Evolutionary conservation across 306 rosid genomes (phyloP), one percentile per base, ranked within the genome.

Genomic region (Aeschynomene evenia): DNA sequence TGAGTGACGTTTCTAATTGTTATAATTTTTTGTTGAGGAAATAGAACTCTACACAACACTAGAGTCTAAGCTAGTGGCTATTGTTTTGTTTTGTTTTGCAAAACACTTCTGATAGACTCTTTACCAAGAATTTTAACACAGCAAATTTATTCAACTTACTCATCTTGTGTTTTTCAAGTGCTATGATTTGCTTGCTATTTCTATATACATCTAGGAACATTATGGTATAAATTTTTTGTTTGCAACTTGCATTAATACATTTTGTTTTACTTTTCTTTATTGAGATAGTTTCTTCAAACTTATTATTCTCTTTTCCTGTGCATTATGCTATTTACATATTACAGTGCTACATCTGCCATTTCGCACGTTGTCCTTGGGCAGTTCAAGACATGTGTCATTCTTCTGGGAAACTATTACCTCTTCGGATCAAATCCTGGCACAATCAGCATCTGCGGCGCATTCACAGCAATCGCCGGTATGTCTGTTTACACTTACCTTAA

Each of bases 281-380:
- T 39, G 12, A 40, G 48, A 58, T 63, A 33, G 9, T 67, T 39
- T 79, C 43, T 65, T 71, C 58, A 63, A 23, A 54, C 22, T 11
- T n/a, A 13, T 26, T 18, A n/a, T 55, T 51, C 22, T 61, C 39
- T n/a, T 24, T 40, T 19, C 40, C 20, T n/a, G 5, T 28, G 31
- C 14, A 58, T 20, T 19, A 34, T 58, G 60, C 46, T 45, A 74
- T 68, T 80, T 63, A n/a, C n/a, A n/a, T n/a, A n/a, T n/a, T n/a
- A 33, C 96, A 94, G 98, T 50, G 97, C 98, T 37, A 94, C 97
- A 28, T 94, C 98, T 21, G 97, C 97, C 1, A 77, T 88, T 10
- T 85, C 96, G 18, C 97, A 94, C 9, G 98, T 94, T 7, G 98
- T 94, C 48, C 98, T 94, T 5, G 97, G 98, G 49, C 97, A 94